Evolutionary conservation across 2,329 filamentous ascomycete genomes (phyloP), one percentile per base, ranked within the genome.

Genomic region (Penicillium sp.): DNA sequence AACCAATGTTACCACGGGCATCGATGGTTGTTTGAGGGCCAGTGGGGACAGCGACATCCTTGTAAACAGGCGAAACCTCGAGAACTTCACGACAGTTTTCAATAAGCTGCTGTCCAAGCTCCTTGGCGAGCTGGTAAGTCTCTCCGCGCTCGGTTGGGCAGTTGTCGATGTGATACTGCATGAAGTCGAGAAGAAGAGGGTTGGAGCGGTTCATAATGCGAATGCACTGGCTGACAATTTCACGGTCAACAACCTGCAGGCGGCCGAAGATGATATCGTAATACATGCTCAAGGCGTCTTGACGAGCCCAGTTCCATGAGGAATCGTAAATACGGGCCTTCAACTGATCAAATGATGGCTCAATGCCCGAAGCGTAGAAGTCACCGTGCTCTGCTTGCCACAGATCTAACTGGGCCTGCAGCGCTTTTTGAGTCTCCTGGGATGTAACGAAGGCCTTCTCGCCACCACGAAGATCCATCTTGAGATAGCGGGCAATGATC

Each of bases 121-220:
- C 87, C 79, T 99, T 96, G 40, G 94, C 94, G n/a, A 99, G 86
- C 77, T 94, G 84, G 77, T 99, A 99, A 1, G 94, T 99, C 78
- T 99, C 94, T 55, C 94, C 94, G 47, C 93, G 88, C 70, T 99
- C 92, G 0, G 92, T 92, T 0, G 94, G 94, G 78, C 93, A 97
- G 79, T 97, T 94, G 69, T 99, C 94, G 69, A 99, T 99, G 78
- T 99, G 94, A 68, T 99, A 97, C 73, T 99, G 94, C 94, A 99
- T 99, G 76, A 97, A 99, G 65, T 99, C 93, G 55, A 99, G 84
- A 1, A 99, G 85, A 34, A 90, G 88, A 2, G 94, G 94, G 72
- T 97, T 99, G 32, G 94, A 96, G 59, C 94, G 89, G 80, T 97
- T 99, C 94, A 99, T 99, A 77, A 99, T 94, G 63, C 91, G 89